These are phyloP conservation scores for Tuber magnatum DNA, from an alignment of 495 filamentous ascomycete species.

Conservation along the genomic window DNA sequence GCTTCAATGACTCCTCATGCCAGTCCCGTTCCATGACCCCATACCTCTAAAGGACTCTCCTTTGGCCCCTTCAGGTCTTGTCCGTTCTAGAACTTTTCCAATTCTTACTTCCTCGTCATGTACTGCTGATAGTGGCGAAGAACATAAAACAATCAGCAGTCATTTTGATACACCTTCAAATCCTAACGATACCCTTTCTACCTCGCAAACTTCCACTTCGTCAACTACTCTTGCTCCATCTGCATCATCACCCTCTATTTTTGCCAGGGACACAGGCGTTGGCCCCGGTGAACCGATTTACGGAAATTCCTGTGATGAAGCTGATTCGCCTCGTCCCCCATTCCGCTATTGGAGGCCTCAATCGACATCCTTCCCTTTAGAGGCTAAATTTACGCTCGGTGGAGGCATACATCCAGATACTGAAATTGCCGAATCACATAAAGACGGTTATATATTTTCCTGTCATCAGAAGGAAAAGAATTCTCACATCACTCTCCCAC, in stretches of 20 bases:
- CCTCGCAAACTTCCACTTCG: conserved; percentile 10
- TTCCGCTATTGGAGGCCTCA: conserved; percentile 36
- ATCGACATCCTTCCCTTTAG: conserved; percentile 32
- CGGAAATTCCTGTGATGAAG: conserved; percentile 9
- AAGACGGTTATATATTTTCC: neutral
- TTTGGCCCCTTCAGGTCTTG: conserved; percentile 47
- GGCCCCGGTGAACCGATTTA: conserved; percentile 12
- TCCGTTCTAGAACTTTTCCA: conserved; percentile 45
- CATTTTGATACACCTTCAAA: neutral
- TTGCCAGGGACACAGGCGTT: conserved; percentile 15
- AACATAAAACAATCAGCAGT: conserved; percentile 8
- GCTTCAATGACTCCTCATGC: conserved; percentile 42
- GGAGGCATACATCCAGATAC: conserved; percentile 24
- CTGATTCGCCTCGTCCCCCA: conserved; percentile 29
- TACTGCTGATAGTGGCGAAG: conserved; percentile 24
- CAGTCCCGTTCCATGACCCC: conserved; percentile 40
- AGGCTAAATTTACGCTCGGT: conserved; percentile 32
- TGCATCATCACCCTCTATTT: conserved; percentile 17
- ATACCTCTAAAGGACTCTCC: conserved; percentile 43
- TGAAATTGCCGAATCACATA: neutral
- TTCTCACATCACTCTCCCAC: conserved; percentile 26
- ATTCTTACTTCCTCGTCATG: conserved; percentile 26
- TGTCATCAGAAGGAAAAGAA: neutral
- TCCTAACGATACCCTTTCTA: neutral
- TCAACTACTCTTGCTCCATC: conserved; percentile 17